Evolutionary conservation across 2,329 filamentous ascomycete species (phyloP), one percentile per base, ranked within the genome.

Genomic region (Cyphellophora attinorum): DNA sequence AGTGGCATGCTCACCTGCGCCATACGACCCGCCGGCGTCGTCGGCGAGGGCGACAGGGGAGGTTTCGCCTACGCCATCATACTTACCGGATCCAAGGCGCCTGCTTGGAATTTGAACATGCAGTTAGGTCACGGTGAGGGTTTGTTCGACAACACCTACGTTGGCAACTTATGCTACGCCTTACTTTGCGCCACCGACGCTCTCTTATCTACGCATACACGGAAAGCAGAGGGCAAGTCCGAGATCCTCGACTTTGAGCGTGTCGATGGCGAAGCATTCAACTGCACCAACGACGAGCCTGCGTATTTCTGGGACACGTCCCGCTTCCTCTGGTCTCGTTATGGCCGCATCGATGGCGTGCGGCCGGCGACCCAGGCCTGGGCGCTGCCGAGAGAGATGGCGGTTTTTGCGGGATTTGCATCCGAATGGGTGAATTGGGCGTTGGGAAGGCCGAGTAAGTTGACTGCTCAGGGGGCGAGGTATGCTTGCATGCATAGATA

Each of bases 261-360:
- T 39, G 76, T 88, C 32, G 83, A 88, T 55, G 91, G 89, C 39
- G 79, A 95, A 57, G 79, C 79, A 33, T 89, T 96, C 65, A 78
- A 94, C 62, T 75, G 96, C 52, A 91, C 85, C 38, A 96, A 96
- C 58, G 84, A 86, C 59, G 68, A 76, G 48, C 89, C 89, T 4
- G 69, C 93, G 13, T 89, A 89, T 57, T 93, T 94, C 60, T 93
- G 91, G 77, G 85, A 93, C 59, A 82, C 93, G 54, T 76, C 82
- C 39, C 72, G 84, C 27, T 76, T 78, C 25, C 70, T 94, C 30
- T 96, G 85, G 85, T 68, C 65, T 6, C 46, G 64, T 16, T 60
- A 62, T 16, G 60, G 56, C 23, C 60, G 63, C 27, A 52, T 60
- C 5, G 60, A 67, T 10, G 57, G 64, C 41, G 58, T 60, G 5